Evolutionary conservation across 78 protist genomes (phyloP).

Genomic region (Dictyostelium intermedium): DNA sequence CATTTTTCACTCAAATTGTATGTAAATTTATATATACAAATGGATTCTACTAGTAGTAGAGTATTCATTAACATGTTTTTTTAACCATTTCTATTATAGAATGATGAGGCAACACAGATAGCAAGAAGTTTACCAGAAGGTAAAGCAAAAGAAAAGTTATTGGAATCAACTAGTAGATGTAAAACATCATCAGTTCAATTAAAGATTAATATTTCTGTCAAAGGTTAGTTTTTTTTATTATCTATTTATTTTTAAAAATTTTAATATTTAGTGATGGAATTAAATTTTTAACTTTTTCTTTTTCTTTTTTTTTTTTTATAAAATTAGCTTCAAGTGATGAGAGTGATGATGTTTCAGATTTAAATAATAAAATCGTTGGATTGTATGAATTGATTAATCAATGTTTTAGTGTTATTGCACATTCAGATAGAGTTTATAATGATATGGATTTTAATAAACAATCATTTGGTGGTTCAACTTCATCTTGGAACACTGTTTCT

Average conservation of each 20-base stretch:
- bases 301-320: background rate
- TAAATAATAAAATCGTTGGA: conserved; percentile 16
- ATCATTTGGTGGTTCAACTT: background rate
- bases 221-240: background rate
- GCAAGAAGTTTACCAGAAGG: conserved; percentile 53
- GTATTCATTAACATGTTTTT: too few species aligned
- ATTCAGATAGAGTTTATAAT: conserved; percentile 31
- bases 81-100: background rate
- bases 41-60: too few species aligned
- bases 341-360: conserved; percentile 26
- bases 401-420: background rate
- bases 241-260: background rate
- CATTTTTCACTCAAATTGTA: conserved; percentile 11
- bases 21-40: background rate
- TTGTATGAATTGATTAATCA: conserved; percentile 9
- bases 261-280: too few species aligned
- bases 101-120: conserved; percentile 12
- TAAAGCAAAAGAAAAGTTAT: conserved; percentile 48
- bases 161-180: conserved; percentile 17
- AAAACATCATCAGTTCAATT: conserved; percentile 48
- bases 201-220: conserved; percentile 59
- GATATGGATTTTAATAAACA: conserved; percentile 57
- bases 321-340: background rate
- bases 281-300: background rate
- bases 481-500: background rate